Conservation (phyloP, 257 asterid species). For the Linderniella brevidens region DNA sequence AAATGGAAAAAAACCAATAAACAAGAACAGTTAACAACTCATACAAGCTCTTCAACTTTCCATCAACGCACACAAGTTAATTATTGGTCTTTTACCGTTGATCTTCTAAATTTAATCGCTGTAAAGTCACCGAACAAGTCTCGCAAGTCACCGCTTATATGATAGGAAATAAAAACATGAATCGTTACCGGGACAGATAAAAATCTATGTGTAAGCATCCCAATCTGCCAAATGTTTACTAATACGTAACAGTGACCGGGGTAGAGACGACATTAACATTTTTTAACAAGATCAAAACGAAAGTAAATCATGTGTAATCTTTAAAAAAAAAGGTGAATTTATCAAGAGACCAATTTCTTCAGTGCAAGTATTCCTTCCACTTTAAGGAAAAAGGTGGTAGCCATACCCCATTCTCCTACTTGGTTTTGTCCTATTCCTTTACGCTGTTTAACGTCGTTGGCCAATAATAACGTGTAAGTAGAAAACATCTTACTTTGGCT, state of each 20-base stretch:
- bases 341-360: conserved; percentile 29
- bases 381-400: conserved; percentile 21
- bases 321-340: conserved; percentile 16
- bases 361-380: conserved; percentile 16
- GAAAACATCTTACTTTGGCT: conserved; percentile 18
- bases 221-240: conserved; percentile 12
- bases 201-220: conserved; percentile 10
- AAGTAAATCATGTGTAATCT: conserved; percentile 7
- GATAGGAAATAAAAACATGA: too few relatives aligned
- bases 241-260: conserved; percentile 4
- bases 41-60: too few relatives aligned
- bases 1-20: too few relatives aligned
- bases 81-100: too few relatives aligned
- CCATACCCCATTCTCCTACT: conserved; percentile 9
- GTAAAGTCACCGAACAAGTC: too few relatives aligned
- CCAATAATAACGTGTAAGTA: conserved; percentile 15
- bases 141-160: too few relatives aligned
- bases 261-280: background rate
- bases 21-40: too few relatives aligned
- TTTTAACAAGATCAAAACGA: conserved; percentile 5
- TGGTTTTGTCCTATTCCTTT: conserved; percentile 17
- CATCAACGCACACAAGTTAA: too few relatives aligned
- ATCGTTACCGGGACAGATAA: background rate
- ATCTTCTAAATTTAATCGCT: too few relatives aligned
- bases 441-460: conserved; percentile 17